phyloP scores from a whole-genome alignment of 805 yeast genomes.

The Pichia pseudocactophila region DNA sequence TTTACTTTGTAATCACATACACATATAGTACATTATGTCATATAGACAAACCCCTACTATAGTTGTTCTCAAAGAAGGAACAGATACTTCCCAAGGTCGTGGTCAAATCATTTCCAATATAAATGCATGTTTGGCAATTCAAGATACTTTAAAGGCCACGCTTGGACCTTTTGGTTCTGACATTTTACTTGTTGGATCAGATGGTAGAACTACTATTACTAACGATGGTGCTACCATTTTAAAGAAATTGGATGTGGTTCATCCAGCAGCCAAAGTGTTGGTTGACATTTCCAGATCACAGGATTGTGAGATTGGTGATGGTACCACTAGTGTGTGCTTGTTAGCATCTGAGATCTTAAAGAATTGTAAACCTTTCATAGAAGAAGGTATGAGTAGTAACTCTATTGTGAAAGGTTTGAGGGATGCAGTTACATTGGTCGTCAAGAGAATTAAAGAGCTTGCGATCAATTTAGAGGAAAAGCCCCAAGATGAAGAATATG shows the following conservation, averaged over 20 bases:
- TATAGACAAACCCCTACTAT: conserved; percentile 97
- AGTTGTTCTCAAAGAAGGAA: conserved; percentile 95
- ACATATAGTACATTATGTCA: conserved; percentile 42
- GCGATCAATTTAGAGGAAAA: conserved; percentile 55
- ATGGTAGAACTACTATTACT: conserved; percentile 87
- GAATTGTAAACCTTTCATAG: conserved; percentile 84
- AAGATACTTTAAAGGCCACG: conserved; percentile 90
- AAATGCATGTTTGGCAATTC: conserved; percentile 95
- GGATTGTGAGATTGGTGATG: conserved; percentile 98
- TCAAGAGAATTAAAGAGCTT: conserved; percentile 60
- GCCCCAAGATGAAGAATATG: conserved; percentile 50
- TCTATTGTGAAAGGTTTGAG: conserved; percentile 81
- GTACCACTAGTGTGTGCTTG: conserved; percentile 92
- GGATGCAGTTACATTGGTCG: conserved; percentile 71
- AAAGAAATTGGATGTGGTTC: conserved; percentile 87
- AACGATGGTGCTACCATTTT: conserved; percentile 98
- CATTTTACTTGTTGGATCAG: conserved; percentile 69
- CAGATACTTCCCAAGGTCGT: conserved; percentile 92
- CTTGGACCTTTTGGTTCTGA: conserved; percentile 97
- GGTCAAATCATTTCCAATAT: conserved; percentile 94
- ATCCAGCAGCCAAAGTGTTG: conserved; percentile 94
- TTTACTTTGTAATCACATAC: not conserved
- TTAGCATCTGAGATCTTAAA: conserved; percentile 91
- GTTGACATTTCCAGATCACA: conserved; percentile 94
- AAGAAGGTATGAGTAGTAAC: conserved; percentile 92